Percentiles rank a stretch among this genome's conserved stretches.
Conservation (phyloP, 306 rosid genomes). For the Malus fusca region DNA sequence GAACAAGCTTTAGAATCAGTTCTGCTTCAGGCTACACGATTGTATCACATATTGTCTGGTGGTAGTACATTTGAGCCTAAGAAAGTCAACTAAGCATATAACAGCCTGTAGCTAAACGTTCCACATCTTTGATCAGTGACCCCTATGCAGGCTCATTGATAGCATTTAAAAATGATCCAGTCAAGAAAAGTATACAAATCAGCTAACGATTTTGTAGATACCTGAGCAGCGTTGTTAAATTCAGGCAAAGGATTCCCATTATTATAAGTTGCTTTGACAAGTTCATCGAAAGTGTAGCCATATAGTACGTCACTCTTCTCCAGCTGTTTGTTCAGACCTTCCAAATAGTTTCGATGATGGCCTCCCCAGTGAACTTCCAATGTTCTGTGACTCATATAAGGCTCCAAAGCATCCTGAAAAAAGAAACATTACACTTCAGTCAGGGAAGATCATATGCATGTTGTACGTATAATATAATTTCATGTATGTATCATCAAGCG, state of each 20-base stretch:
- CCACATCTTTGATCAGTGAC: background rate
- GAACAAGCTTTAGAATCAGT: background rate
- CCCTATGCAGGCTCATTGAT: background rate
- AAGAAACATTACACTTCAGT: background rate
- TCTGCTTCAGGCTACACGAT: background rate
- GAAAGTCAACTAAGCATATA: background rate
- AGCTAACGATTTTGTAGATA: conserved; percentile 28
- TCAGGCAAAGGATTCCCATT: conserved; percentile 84
- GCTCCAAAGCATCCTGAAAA: conserved; percentile 31
- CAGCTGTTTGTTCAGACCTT: conserved; percentile 70
- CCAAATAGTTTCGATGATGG: conserved; percentile 64
- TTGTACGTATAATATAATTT: background rate
- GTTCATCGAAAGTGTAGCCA: conserved; percentile 82
- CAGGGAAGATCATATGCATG: background rate
- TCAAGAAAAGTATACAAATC: background rate
- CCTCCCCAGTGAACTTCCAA: conserved; percentile 83
- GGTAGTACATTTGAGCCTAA: background rate
- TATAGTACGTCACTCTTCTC: conserved; percentile 67
- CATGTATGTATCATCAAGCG: background rate
- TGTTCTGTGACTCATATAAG: conserved; percentile 36
- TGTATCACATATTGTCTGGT: background rate
- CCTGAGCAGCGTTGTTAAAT: conserved; percentile 95
- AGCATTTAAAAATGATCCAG: conserved; percentile 3
- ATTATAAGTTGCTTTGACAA: conserved; percentile 82
- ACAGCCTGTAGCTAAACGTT: background rate